phyloP scores from a whole-genome alignment of 2,329 filamentous ascomycete genomes.

The Ophiostoma australiae region DNA sequence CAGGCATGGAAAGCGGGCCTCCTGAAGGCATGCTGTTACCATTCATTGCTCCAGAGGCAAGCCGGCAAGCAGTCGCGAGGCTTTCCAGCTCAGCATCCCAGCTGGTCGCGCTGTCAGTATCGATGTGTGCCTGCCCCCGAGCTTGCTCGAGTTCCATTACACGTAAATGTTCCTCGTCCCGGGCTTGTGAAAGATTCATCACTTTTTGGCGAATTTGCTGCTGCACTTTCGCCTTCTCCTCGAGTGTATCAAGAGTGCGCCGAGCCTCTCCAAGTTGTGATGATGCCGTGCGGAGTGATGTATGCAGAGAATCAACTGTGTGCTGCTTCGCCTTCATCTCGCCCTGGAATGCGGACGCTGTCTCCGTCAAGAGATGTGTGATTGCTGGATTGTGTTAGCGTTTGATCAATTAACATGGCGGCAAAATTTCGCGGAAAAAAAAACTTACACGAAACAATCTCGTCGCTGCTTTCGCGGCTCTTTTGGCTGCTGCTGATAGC shows the following conservation, averaged over 20 bases:
- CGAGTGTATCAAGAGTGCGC: slow-evolving; percentile 65
- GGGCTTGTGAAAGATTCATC: slow-evolving; percentile 68
- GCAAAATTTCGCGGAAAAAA: no score
- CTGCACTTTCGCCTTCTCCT: slow-evolving; percentile 59
- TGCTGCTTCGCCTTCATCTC: slow-evolving; percentile 81
- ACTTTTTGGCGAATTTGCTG: slow-evolving; percentile 66
- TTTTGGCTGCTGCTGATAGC: slow-evolving; percentile 46
- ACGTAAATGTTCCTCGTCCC: slow-evolving; percentile 61
- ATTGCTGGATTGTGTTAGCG: slow-evolving; percentile 56
- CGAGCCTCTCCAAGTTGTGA: slow-evolving; percentile 72
- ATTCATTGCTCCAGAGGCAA: slow-evolving; percentile 33
- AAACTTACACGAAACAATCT: slow-evolving; percentile 70
- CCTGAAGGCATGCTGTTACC: slow-evolving; percentile 25
- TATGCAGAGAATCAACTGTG: slow-evolving; percentile 75
- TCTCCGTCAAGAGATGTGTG: slow-evolving; percentile 73
- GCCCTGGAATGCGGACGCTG: slow-evolving; percentile 70
- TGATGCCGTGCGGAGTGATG: slow-evolving; percentile 73
- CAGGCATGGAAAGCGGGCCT: slow-evolving; percentile 52
- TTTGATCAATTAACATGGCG: not conserved
- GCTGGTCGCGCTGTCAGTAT: slow-evolving; percentile 44
- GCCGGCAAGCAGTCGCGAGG: slow-evolving; percentile 35
- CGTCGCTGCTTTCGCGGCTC: slow-evolving; percentile 68
- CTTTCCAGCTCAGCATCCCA: slow-evolving; percentile 53
- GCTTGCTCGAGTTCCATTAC: slow-evolving; percentile 46
- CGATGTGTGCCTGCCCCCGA: slow-evolving; percentile 34